Evolutionary conservation across 176 grass and related monocot species (phyloP).

Genomic region (Eleusine indica): DNA sequence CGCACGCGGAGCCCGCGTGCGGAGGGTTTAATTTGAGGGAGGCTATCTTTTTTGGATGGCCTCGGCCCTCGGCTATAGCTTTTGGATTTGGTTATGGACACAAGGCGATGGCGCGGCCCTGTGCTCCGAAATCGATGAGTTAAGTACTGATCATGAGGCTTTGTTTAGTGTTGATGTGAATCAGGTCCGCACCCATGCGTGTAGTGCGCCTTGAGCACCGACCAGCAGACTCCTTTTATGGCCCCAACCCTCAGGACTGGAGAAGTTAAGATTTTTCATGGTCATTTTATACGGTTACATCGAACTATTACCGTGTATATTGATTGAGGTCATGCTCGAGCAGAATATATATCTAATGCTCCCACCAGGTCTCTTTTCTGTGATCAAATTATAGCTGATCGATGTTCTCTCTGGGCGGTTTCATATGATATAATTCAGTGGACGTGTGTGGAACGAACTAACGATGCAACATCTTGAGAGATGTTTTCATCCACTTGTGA

Average conservation of each 20-base stretch:
- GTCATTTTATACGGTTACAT: background rate
- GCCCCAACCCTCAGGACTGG: background rate
- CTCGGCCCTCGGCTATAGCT: background rate
- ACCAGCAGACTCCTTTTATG: background rate
- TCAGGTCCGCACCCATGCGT: background rate
- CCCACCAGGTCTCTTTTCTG: too few species aligned
- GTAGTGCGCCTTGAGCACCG: background rate
- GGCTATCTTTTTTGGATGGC: background rate
- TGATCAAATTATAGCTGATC: too few species aligned
- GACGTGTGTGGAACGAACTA: too few species aligned
- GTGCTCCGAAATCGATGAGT: background rate
- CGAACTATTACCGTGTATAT: too few species aligned
- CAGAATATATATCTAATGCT: too few species aligned
- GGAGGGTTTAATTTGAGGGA: background rate
- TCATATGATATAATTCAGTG: too few species aligned
- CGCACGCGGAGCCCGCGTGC: background rate
- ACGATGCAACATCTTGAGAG: too few species aligned
- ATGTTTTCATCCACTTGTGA: too few species aligned
- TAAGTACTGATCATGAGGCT: background rate
- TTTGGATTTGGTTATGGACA: conserved; percentile 17
- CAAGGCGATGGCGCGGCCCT: conserved; percentile 4
- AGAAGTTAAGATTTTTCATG: background rate
- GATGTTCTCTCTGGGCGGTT: too few species aligned
- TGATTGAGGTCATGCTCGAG: too few species aligned
- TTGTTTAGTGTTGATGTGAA: conserved; percentile 7